A percentile compares a stretch with the other conserved stretches of the same genome.
phyloP scores from a whole-genome alignment of 75 land plant genomes.

The Adiantum capillusveneris region DNA sequence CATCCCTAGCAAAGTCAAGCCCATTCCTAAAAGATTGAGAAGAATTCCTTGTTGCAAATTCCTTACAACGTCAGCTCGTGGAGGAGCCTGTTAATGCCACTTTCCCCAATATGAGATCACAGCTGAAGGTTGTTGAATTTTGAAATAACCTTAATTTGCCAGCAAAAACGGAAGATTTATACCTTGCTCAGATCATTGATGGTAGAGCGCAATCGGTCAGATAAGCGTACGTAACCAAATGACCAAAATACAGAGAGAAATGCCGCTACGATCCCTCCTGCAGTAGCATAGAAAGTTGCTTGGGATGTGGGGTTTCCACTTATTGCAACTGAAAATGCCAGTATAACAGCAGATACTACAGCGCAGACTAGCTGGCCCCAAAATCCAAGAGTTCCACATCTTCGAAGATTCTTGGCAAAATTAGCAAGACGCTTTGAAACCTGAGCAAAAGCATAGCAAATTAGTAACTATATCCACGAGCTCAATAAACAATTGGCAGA shows the following conservation, averaged over 20 bases:
- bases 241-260: constrained; percentile 98
- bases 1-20: constrained; percentile 87
- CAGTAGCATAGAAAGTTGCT: constrained; percentile 75
- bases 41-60: constrained; percentile 76
- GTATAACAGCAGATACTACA: constrained; percentile 80
- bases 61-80: constrained; percentile 89
- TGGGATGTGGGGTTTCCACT: constrained; percentile 85
- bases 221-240: constrained; percentile 82
- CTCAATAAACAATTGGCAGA: too few species aligned
- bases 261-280: constrained; percentile 91
- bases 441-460: constrained; percentile 37
- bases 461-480: too few species aligned
- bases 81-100: constrained; percentile 70
- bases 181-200: constrained; percentile 93
- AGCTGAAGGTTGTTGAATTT: not conserved
- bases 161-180: not conserved
- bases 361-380: constrained; percentile 95
- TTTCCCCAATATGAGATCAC: not conserved
- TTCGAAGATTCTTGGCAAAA: constrained; percentile 70
- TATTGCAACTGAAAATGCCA: constrained; percentile 79
- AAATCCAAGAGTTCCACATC: constrained; percentile 85
- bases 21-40: constrained; percentile 86
- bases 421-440: constrained; percentile 83
- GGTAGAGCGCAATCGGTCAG: constrained; percentile 60
- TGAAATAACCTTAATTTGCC: not conserved